phyloP scores from a whole-genome alignment of 2,329 filamentous ascomycete species.

The Clathrospora elynae region DNA sequence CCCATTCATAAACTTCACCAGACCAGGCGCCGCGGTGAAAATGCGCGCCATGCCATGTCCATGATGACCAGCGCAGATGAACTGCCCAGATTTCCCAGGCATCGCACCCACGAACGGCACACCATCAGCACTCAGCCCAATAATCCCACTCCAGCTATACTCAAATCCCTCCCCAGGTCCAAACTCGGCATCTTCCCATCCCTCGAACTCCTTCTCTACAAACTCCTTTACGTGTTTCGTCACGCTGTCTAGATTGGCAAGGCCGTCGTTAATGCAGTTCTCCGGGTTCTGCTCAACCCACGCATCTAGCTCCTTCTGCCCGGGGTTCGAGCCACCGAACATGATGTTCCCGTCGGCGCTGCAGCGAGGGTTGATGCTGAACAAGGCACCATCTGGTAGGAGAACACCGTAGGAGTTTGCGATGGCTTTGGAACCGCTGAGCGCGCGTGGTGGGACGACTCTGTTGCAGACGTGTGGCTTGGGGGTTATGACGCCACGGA shows the following conservation, averaged over 20 bases:
- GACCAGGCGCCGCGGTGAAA: constrained; percentile 35
- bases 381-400: constrained; percentile 33
- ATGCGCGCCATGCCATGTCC: constrained; percentile 37
- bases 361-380: constrained; percentile 44
- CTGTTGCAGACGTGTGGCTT: constrained; percentile 39
- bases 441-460: constrained; percentile 26
- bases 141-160: constrained; percentile 40
- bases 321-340: constrained; percentile 43
- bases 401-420: constrained; percentile 44
- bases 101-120: constrained; percentile 34
- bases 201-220: constrained; percentile 32
- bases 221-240: constrained; percentile 33
- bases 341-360: constrained; percentile 39
- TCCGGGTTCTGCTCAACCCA: constrained; percentile 39
- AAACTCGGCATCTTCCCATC: constrained; percentile 29
- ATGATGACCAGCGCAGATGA: constrained; percentile 38
- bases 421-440: constrained; percentile 26
- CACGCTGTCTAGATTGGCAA: constrained; percentile 32
- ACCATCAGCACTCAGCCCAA: constrained; percentile 32
- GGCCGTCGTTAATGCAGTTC: constrained; percentile 37
- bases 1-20: constrained; percentile 33
- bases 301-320: constrained; percentile 37
- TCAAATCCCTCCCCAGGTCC: constrained; percentile 39
- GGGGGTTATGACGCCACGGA: constrained; percentile 31
- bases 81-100: constrained; percentile 31